Evolutionary conservation across 345 rosid species (phyloP), one percentile per base, ranked within the genome.

Genomic region (Eucalyptus viminalis): DNA sequence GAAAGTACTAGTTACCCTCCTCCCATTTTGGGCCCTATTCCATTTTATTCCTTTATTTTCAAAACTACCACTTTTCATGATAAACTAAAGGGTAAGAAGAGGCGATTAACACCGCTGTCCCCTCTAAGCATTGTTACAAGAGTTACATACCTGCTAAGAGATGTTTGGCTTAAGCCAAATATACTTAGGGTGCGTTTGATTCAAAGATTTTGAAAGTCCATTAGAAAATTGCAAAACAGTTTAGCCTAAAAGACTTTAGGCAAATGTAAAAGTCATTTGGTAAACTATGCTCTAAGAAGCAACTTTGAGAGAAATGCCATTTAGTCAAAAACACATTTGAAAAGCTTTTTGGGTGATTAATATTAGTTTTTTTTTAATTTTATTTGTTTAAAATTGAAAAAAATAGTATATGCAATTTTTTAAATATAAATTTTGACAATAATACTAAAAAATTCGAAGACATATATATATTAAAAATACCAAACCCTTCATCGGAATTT

Each of bases 301-400:
- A 49, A 49, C 0, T 49, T 49, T 49, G 0, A 49, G 3, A 49
- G 6, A 0, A 49, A 49, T 49, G 7, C 0, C 1, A 0, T 49
- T 49, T 49, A 15, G 3, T 49, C 15, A 2, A 49, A 49, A 49
- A 49, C 51, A 49, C 17, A 49, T 49, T 49, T 49, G 51, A 49
- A 49, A 49, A 49, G 51, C 6, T 49, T 1, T 14, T 49, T 49
- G 1, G 7, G 51, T 49, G 51, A 49, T 14, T 49, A 49, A 49
- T 49, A 49, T 49, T 49, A 49, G 0, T 49, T 49, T 49, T 49
- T 49, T 5, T 14, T 34, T 34, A 34, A 34, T 34, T 49, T 14
- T 49, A 14, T 49, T 49, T 49, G 51, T 5, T 49, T 49, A 49
- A 49, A 14, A 49, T 49, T 49, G 17, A 49, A 14, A 49, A 49